phyloP scores from a whole-genome alignment of 768 basidiomycete genomes.

The Mycena vulgaris region DNA sequence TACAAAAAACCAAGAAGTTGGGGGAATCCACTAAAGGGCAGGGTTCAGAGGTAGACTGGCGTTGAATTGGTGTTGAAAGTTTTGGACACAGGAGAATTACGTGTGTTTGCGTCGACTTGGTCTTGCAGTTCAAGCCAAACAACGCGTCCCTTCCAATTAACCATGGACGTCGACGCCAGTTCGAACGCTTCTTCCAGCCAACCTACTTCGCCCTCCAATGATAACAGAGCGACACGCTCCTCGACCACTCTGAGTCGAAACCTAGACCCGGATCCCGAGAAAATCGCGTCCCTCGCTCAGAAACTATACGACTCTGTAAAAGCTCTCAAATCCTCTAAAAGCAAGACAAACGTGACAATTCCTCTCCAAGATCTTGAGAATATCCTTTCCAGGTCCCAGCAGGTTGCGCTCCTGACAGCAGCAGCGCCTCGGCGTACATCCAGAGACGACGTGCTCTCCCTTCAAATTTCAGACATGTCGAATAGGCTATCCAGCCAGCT shows the following conservation, averaged over 20 bases:
- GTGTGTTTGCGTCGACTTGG: background rate
- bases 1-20: too few relatives aligned
- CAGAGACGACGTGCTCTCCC: slow-evolving; percentile 18
- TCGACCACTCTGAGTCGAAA: background rate
- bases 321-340: slow-evolving; percentile 21
- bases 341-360: slow-evolving; percentile 22
- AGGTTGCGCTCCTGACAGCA: slow-evolving; percentile 17
- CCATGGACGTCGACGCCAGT: slow-evolving; percentile 17
- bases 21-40: too few relatives aligned
- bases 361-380: slow-evolving; percentile 16
- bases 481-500: slow-evolving; percentile 16
- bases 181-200: slow-evolving; percentile 15
- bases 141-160: slow-evolving; percentile 23
- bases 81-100: background rate
- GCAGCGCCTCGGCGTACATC: background rate
- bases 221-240: slow-evolving; percentile 15
- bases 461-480: slow-evolving; percentile 26
- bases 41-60: too few relatives aligned
- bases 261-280: slow-evolving; percentile 16
- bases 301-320: slow-evolving; percentile 27
- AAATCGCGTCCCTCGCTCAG: slow-evolving; percentile 29
- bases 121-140: background rate
- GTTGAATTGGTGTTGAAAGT: background rate
- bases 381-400: slow-evolving; percentile 17
- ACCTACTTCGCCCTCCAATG: background rate